Evolutionary conservation across 306 rosid genomes (phyloP), one percentile per base, ranked within the genome.

Genomic region (Corylus heterophylla): DNA sequence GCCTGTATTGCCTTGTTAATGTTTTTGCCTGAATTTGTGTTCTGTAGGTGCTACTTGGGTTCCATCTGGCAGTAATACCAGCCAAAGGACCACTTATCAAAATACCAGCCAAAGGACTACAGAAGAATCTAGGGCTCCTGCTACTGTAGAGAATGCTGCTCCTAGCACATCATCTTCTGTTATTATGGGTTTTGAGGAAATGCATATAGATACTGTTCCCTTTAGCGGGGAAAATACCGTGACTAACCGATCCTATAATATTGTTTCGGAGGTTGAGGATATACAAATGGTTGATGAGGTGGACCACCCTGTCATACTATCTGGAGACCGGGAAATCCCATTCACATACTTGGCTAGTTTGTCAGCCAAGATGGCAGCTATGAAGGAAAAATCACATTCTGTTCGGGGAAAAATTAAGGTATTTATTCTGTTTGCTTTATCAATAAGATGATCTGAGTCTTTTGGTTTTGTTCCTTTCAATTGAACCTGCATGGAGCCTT

Each of bases 381-480:
- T 80, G 81, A 90, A 82, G 85, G 90, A 81, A 73, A 82, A 79
- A 49, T 72, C 76, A 68, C 84, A 82, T 76, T 83, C 77, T 44
- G 86, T 92, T 75, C 87, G 42, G 76, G 98, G 98, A 68, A 92
- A 83, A 79, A 83, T 95, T 75, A 95, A 92, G 98, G 98, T 92
- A 82, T 69, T 20, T 49, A 48, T 20, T 76, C 55, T 76, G 20
- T 62, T 59, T 73, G 75, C 79, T 76, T 74, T 77, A 78, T 83
- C 67, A 58, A 52, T 42, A 45, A 16, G 67, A 78, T 64, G 56
- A 75, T 45, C 74, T 54, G 67, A 69, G 52, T 78, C 12, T 14
- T 73, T 59, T 67, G 22, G 3, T 78, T 78, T 69, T 76, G 67
- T 55, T 7, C 47, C 37, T 58, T 58, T 72, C 8, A 78, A 44